Conservation (phyloP, 164 flowering plant genomes). For the Macadamia integrifolia region DNA sequence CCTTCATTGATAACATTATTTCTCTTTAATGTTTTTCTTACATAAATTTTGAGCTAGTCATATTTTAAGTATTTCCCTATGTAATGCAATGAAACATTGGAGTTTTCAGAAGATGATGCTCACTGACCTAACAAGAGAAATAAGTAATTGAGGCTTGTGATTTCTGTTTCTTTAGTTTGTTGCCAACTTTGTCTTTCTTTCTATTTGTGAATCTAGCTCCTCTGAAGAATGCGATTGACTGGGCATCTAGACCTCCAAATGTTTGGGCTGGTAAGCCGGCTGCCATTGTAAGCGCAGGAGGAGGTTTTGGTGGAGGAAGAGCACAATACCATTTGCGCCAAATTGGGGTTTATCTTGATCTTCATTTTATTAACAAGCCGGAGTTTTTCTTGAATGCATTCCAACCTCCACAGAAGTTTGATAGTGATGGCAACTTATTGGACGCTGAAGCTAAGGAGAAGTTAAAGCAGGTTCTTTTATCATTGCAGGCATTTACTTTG, state of each 20-base stretch:
- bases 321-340: slow-evolving; percentile 87
- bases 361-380: slow-evolving; percentile 84
- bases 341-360: slow-evolving; percentile 72
- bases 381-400: slow-evolving; percentile 54
- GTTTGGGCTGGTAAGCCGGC: slow-evolving; percentile 86
- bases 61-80: too few relatives aligned
- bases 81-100: too few relatives aligned
- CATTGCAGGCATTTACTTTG: slow-evolving; percentile 49
- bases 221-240: slow-evolving; percentile 84
- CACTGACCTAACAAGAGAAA: too few relatives aligned
- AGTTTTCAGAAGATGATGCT: too few relatives aligned
- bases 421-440: slow-evolving; percentile 55
- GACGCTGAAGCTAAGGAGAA: slow-evolving; percentile 36
- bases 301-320: slow-evolving; percentile 53
- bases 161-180: not conserved
- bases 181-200: not conserved
- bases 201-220: slow-evolving; percentile 25
- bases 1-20: too few relatives aligned
- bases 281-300: slow-evolving; percentile 70
- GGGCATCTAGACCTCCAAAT: slow-evolving; percentile 89
- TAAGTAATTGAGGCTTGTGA: too few relatives aligned
- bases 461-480: slow-evolving; percentile 44
- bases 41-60: too few relatives aligned
- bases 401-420: slow-evolving; percentile 67
- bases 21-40: too few relatives aligned